A percentile compares a stretch with the other conserved stretches of the same genome.
Evolutionary conservation across 306 rosid genomes (phyloP).

Genomic region (Medicago truncatula): MtrunA17r5.0-ANR NC_053042.1:37610001-37610500

Average conservation of each 20-base stretch:
- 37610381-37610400: no score
- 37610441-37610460: no score
- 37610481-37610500: no score
- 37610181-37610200: conserved; percentile 81
- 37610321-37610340: background rate
- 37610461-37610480: no score
- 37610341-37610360: no score
- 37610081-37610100: conserved; percentile 24
- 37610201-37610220: conserved; percentile 74
- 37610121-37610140: conserved; percentile 29
- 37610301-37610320: conserved; percentile 37
- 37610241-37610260: conserved; percentile 60
- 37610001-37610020: conserved; percentile 6
- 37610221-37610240: conserved; percentile 88
- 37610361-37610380: no score
- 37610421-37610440: no score
- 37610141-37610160: conserved; percentile 50
- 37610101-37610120: conserved; percentile 21
- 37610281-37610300: conserved; percentile 28
- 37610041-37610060: conserved; percentile 31
- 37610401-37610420: no score
- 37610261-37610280: conserved; percentile 42
- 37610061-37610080: conserved; percentile 24
- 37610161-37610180: conserved; percentile 99
- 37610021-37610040: background rate